Evolutionary conservation across 495 filamentous ascomycete species (phyloP), one percentile per base, ranked within the genome.

Genomic region (Lophiotrema nucula): DNA sequence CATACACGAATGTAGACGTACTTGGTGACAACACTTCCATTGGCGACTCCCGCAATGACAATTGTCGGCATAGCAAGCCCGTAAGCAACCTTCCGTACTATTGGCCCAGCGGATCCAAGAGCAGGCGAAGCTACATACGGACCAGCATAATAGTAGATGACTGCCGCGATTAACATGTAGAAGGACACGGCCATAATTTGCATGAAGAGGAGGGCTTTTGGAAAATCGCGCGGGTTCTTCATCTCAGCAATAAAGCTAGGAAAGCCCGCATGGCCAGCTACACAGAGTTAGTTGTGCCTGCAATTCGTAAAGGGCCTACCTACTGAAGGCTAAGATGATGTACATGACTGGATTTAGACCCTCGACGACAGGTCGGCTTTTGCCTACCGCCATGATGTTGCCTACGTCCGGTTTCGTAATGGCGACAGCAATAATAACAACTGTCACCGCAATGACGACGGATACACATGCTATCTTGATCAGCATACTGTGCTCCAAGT

Each of bases 1-100:
- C 83, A 85, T 8, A 85, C 55, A 22, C 85, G 79, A 13, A 83
- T 74, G 64, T 86, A 86, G 59, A 91, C 75, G 64, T 86, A 88
- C 56, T 87, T 87, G 41, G 67, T 64, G 51, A 58, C 62, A 15
- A 57, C 43, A 26, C 50, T 49, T 2, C 53, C 58, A 42, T 56
- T 44, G 12, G 56, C 38, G 11, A 56, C 33, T 5, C 49, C 49
- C 15, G 49, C 37, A 6, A 41, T 15, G 37, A 53, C 5, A 21
- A 53, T 43, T 15, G 49, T 42, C 4, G 49, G 49, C 33, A 53
- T 22, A 3, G 37, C 53, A 31, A 61, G 25, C 19, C 53, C 58
- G 23, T 39, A 61, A 2, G 53, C 37, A 18, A 61, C 31, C 21
- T 48, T 61, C n/a, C 5, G 22, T 3, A 49, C 8, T 4, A 57